These are phyloP conservation scores for Tetrahymena malaccensis DNA, from an alignment of 73 alveolate genomes.

Conservation along the genomic window DNA sequence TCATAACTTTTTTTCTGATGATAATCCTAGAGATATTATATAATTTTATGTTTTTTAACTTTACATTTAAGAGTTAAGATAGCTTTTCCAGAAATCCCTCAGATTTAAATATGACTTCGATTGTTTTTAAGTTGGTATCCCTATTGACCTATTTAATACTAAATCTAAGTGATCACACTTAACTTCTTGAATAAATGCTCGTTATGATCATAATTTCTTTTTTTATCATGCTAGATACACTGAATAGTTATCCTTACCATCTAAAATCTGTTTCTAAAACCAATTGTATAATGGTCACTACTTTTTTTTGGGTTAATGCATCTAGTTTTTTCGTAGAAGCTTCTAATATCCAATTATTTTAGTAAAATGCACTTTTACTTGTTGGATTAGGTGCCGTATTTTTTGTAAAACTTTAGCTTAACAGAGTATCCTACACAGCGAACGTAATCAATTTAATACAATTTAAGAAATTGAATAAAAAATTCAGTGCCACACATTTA, in stretches of 20 bases:
- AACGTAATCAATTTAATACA: neutral
- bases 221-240: neutral
- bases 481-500: neutral
- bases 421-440: conserved; percentile 2
- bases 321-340: neutral
- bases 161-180: neutral
- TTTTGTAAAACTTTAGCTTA: conserved; percentile 5
- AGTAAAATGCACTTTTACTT: conserved; percentile 5
- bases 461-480: neutral
- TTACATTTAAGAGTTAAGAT: neutral
- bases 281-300: neutral
- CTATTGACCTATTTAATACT: neutral
- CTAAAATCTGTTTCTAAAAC: neutral
- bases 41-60: neutral
- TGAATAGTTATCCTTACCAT: neutral
- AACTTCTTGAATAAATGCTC: neutral
- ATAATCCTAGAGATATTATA: neutral
- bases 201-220: neutral
- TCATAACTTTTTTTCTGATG: neutral
- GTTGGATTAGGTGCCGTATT: conserved; percentile 33
- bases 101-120: neutral
- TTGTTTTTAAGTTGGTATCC: neutral
- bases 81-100: neutral
- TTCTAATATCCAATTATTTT: neutral
- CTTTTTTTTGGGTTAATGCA: neutral